A percentile compares a stretch with the other conserved stretches of the same genome.
phyloP scores from a whole-genome alignment of 2,329 filamentous ascomycete genomes.

The Tothia fuscella region DNA sequence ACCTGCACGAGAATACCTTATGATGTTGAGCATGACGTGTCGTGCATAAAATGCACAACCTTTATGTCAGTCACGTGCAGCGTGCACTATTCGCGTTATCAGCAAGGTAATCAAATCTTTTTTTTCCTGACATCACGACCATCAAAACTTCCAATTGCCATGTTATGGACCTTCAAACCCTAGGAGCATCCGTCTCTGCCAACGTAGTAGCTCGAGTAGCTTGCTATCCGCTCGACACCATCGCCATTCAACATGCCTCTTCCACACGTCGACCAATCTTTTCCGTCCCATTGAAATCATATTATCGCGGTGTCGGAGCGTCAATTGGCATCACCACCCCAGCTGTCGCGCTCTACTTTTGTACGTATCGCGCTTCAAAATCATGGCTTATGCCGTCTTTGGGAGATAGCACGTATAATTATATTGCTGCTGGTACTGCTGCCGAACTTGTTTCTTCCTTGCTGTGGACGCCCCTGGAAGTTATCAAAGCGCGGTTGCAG shows the following conservation, averaged over 20 bases:
- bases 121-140: no score
- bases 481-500: slow-evolving; percentile 5
- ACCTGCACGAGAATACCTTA: no score
- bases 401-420: slow-evolving; percentile 5
- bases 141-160: not conserved
- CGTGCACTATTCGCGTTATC: no score
- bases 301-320: slow-evolving; percentile 4
- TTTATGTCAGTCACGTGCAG: no score
- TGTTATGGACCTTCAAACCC: slow-evolving; percentile 4
- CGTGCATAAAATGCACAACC: no score
- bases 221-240: slow-evolving; percentile 5
- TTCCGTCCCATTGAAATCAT: not conserved
- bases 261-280: slow-evolving; percentile 2
- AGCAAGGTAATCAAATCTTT: no score
- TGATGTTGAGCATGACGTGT: no score
- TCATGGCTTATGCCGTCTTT: not conserved
- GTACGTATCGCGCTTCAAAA: slow-evolving; percentile 3
- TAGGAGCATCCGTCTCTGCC: slow-evolving; percentile 1
- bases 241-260: slow-evolving; percentile 6
- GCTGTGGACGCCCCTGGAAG: slow-evolving; percentile 3
- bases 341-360: slow-evolving; percentile 4
- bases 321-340: slow-evolving; percentile 5
- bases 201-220: slow-evolving; percentile 1
- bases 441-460: not conserved
- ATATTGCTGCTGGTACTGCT: not conserved